phyloP scores from a whole-genome alignment of 371 early-diverging fungal genomes.

The Rhizopus sp. region DNA sequence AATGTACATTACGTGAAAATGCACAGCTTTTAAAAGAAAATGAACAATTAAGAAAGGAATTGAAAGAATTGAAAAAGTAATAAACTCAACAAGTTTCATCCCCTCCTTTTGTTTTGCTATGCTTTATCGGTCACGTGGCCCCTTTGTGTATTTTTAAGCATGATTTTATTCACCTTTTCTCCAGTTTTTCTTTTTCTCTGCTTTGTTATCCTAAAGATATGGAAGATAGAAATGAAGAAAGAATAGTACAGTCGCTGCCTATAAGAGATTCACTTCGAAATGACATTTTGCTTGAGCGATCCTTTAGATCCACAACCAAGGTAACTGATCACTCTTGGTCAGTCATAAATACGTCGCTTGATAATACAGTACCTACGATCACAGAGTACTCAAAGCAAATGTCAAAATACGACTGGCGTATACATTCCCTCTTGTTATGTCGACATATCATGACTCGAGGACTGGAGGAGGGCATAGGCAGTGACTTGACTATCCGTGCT shows the following conservation, averaged over 20 bases:
- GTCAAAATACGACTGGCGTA: constrained; percentile 42
- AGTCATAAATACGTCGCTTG: neutral
- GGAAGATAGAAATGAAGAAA: neutral
- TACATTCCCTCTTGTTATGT: constrained; percentile 44
- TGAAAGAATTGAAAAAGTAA: constrained; percentile 18
- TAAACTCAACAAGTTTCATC: neutral
- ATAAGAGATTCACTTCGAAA: neutral
- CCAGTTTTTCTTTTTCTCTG: constrained; percentile 1
- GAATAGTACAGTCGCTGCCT: neutral
- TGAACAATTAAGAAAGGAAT: constrained; percentile 22
- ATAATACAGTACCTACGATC: neutral
- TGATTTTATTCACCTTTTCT: constrained; percentile 5
- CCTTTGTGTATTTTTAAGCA: neutral
- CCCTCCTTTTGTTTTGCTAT: neutral
- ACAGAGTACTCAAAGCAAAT: neutral
- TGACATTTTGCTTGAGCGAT: neutral
- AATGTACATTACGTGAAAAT: constrained; percentile 49
- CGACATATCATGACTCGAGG: constrained; percentile 59
- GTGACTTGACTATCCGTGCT: constrained; percentile 56
- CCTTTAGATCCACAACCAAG: constrained; percentile 13
- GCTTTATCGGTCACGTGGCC: neutral
- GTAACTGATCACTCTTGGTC: constrained; percentile 28
- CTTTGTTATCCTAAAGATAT: constrained; percentile 3
- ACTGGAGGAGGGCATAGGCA: constrained; percentile 54
- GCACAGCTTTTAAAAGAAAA: constrained; percentile 52